Base-by-base conservation (phyloP, 228 moss, liverwort and hornwort species). In the Sphagnum fallax region DNA sequence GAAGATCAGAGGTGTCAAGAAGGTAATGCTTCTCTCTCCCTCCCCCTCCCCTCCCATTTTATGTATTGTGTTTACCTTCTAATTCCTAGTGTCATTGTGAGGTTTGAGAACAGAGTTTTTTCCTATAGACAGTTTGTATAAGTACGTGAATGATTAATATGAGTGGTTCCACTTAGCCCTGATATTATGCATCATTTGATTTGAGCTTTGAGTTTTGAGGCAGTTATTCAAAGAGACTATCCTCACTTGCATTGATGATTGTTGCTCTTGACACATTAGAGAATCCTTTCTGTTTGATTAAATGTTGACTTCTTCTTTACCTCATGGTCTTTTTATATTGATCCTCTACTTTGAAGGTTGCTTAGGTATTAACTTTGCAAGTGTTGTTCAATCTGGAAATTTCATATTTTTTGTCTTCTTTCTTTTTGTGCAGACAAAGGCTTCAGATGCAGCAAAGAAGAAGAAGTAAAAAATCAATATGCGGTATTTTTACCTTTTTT, bases 401-500 rank as follows among this genome's bases (percentile, higher is more conserved):
- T n/a, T 50, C 10, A 18, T 6, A 53, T 10, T 48, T 5, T 0
- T 13, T 59, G 16, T 68, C 14, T 48, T 12, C 32, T 32, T 32
- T 32, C 32, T 32, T 13, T 57, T 55, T 6, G 15, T 68, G 58
- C 68, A 68, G 69, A 14, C 60, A 61, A 69, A 69, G 60, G 69
- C 69, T 49, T 60, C 69, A 55, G 69, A 60, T 49, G 69, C 59
- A 59, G 69, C 60, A 1, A 60, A 60, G 60, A 69, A 69, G 60
- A 53, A 53, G 52, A 69, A 69, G 69, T 59, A 69, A 60, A 62
- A 62, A 62, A 32, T 32, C 32, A 32, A 32, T 32, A 0, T 32
- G 32, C 32, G 1, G 32, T 32, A 32, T 32, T 32, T 1, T 32
- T 32, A 32, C 32, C 32, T 32, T 32, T 32, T 32, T 32, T 32